phyloP scores from a whole-genome alignment of 2,329 filamentous ascomycete species.

The Cladorrhinum sp. region DNA sequence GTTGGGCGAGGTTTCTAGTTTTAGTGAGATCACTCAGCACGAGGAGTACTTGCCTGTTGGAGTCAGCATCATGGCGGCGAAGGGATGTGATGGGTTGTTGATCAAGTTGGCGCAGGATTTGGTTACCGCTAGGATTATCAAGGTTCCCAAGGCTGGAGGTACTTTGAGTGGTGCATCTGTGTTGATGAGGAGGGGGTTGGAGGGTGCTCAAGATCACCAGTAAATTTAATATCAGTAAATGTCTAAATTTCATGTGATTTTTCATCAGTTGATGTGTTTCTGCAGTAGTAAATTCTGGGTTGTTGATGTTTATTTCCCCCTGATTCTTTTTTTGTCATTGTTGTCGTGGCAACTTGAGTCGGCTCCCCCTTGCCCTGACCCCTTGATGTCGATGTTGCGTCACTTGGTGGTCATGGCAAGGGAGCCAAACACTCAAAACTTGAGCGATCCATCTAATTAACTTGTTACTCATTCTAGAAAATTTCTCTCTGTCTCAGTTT shows the following conservation, averaged over 20 bases:
- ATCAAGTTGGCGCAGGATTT: conserved; percentile 52
- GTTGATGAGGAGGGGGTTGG: conserved; percentile 14
- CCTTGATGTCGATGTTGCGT: background rate
- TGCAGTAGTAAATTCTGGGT: too few species aligned
- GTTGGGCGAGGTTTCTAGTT: conserved; percentile 38
- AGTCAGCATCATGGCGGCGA: conserved; percentile 55
- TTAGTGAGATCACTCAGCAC: conserved; percentile 42
- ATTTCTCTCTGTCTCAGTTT: too few species aligned
- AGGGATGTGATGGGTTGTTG: conserved; percentile 59
- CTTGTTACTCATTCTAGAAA: too few species aligned
- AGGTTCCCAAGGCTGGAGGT: conserved; percentile 41
- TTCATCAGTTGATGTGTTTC: too few species aligned
- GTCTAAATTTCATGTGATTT: background rate
- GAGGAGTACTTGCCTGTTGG: conserved; percentile 54
- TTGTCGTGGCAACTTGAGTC: background rate
- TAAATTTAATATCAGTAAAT: conserved; percentile 3
- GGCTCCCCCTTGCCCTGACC: background rate
- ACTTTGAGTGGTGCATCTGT: conserved; percentile 19
- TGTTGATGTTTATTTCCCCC: background rate
- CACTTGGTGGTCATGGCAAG: background rate
- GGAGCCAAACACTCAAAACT: background rate
- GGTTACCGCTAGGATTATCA: conserved; percentile 46
- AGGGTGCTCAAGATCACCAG: background rate
- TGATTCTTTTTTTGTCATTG: background rate
- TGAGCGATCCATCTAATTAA: too few species aligned